Evolutionary conservation across 192 early-diverging fungal species (phyloP), one percentile per base, ranked within the genome.

Genomic region (Jimgerdemannia flammicorona): DNA sequence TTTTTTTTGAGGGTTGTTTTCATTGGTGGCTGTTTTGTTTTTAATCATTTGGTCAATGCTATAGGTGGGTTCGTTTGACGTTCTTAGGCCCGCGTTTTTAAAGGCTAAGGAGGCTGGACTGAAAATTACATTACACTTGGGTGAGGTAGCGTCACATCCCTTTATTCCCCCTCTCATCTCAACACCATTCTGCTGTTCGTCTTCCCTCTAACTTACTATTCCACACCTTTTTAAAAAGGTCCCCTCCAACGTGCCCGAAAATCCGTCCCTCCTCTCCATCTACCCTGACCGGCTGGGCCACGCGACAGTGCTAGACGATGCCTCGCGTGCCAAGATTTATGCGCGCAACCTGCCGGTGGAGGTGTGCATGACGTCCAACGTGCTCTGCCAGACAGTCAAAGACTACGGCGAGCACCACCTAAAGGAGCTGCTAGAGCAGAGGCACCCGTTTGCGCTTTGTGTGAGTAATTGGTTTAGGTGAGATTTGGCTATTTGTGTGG

Each of bases 341-440:
- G 29, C 76, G 20, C 54, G 77, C 6, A 43, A 77, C 39, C 84
- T 89, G 40, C 85, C 88, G 8, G 74, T 91, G 18, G 90, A 91
- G 74, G 77, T 89, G 3, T 91, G 90, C 72, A 81, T 91, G 80
- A 91, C 90, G 18, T 89, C 89, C 14, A 91, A 91, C 69, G 74
- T 91, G 4, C 64, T 90, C 3, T 80, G 87, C 66, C 85, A 87
- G 69, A 90, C 90, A 0, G 86, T 87, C 0, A 14, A 74, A 0
- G 75, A 72, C 29, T 86, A 88, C 75, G 83, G 84, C 66, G 77
- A 79, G 17, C 90, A 91, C 77, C 88, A 88, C 76, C 6, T 91
- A 42, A 76, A 74, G 59, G 87, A 86, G 2, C 77, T 80, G n/a
- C 70, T 86, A 11, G 49, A 64, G 14, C 72, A 73, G 9, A 70